Evolutionary conservation across 768 basidiomycete genomes (phyloP).

Genomic region (Mycena capillaripes): DNA sequence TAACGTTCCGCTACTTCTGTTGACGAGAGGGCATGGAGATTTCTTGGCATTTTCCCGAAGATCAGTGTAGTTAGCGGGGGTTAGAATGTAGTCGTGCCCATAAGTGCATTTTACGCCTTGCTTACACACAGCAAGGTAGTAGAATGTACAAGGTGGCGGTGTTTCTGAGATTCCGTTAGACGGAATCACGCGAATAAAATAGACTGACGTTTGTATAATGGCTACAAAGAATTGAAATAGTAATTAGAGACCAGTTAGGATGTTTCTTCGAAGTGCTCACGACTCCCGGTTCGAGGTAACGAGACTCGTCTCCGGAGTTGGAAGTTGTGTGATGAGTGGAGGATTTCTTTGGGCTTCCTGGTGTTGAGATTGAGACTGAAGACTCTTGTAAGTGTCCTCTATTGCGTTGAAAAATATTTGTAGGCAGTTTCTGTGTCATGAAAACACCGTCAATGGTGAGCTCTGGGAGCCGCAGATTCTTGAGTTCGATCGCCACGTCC

Average conservation of each 20-base stretch:
- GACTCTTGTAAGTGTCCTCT: conserved; percentile 13
- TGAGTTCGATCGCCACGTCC: conserved; percentile 57
- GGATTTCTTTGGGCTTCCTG: conserved; percentile 15
- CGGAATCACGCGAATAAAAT: background rate
- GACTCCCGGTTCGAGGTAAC: conserved; percentile 26
- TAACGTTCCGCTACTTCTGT: conserved; percentile 47
- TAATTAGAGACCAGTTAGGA: background rate
- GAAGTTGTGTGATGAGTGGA: background rate
- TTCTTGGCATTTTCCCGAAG: conserved; percentile 56
- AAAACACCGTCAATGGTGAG: conserved; percentile 57
- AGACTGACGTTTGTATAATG: conserved; percentile 36
- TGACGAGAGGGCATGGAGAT: conserved; percentile 53
- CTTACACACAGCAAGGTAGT: conserved; percentile 50
- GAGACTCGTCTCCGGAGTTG: conserved; percentile 2
- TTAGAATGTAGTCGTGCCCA: conserved; percentile 56
- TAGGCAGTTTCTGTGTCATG: conserved; percentile 53
- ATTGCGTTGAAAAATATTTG: conserved; percentile 23
- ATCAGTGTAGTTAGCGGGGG: conserved; percentile 48
- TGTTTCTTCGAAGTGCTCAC: background rate
- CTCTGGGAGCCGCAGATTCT: conserved; percentile 51
- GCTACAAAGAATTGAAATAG: background rate
- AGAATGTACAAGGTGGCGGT: conserved; percentile 61
- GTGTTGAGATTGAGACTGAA: background rate
- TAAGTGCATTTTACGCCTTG: conserved; percentile 53
- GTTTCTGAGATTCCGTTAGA: conserved; percentile 32